Conservation (phyloP, 2,329 filamentous ascomycete genomes). For the Claviceps pazoutovae region DNA sequence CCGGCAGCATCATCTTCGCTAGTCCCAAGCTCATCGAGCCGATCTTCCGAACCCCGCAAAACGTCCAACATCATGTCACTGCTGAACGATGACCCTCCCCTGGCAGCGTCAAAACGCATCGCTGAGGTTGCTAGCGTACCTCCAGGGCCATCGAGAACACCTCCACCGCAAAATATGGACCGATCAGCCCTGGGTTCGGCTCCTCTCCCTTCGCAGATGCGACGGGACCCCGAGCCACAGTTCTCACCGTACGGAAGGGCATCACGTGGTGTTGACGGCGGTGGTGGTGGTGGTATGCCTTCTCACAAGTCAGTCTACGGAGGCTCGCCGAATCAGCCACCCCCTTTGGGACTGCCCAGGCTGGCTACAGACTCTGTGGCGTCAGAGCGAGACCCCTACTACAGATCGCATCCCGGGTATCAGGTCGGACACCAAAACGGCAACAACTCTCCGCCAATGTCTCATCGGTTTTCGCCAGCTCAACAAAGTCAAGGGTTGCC, state of each 20-base stretch:
- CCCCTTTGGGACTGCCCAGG: conserved; percentile 32
- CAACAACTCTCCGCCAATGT: conserved; percentile 33
- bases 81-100: conserved; percentile 47
- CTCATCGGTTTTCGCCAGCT: conserved; percentile 32
- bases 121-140: conserved; percentile 29
- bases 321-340: conserved; percentile 33
- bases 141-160: conserved; percentile 32
- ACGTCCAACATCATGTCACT: conserved; percentile 50
- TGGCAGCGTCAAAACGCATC: conserved; percentile 36
- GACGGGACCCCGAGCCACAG: conserved; percentile 35
- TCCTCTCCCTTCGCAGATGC: conserved; percentile 25
- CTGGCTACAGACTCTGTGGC: conserved; percentile 24
- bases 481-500: conserved; percentile 19
- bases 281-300: conserved; percentile 34
- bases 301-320: conserved; percentile 38
- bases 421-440: conserved; percentile 21
- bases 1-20: conserved; percentile 11
- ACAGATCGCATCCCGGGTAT: conserved; percentile 24
- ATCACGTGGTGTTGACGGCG: conserved; percentile 11
- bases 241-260: conserved; percentile 32
- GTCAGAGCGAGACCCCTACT: conserved; percentile 33
- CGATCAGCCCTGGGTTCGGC: conserved; percentile 22
- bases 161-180: conserved; percentile 34
- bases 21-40: conserved; percentile 13
- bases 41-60: conserved; percentile 38